phyloP scores from a whole-genome alignment of 305 asterid genomes.

The Coffea humblotiana region DNA sequence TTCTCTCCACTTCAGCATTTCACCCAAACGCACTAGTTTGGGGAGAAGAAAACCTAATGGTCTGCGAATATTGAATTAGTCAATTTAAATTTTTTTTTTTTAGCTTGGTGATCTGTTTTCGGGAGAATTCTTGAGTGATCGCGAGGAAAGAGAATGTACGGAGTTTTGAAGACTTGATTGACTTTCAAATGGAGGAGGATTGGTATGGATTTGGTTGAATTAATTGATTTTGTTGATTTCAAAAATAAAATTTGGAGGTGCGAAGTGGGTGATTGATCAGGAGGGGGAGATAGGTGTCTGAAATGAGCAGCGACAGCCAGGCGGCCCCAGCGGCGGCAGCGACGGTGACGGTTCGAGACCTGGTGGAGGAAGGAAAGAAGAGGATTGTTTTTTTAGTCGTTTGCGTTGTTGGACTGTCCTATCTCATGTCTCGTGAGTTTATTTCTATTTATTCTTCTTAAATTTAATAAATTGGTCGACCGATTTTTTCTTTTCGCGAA shows the following conservation, averaged over 20 bases:
- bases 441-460: neutral
- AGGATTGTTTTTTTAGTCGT: conserved; percentile 44
- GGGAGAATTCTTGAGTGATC: conserved; percentile 14
- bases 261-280: conserved; percentile 1
- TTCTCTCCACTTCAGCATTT: no score
- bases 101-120: neutral
- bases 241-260: neutral
- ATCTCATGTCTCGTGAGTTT: conserved; percentile 53
- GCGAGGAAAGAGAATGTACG: conserved; percentile 13
- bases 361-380: conserved; percentile 54
- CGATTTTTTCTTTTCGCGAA: neutral
- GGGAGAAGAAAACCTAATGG: conserved; percentile 12
- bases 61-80: conserved; percentile 8
- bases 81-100: conserved; percentile 3
- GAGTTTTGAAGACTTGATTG: conserved; percentile 5
- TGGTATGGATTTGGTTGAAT: conserved; percentile 18
- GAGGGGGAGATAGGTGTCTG: conserved; percentile 22
- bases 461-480: neutral
- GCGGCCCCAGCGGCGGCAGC: conserved; percentile 19
- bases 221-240: conserved; percentile 8
- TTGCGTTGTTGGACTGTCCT: conserved; percentile 51
- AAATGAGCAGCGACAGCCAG: conserved; percentile 41
- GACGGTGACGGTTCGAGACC: conserved; percentile 40
- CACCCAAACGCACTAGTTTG: no score
- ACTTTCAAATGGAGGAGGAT: neutral